Conservation (phyloP, 176 grass and related monocot species). For the Avena insularis region DNA sequence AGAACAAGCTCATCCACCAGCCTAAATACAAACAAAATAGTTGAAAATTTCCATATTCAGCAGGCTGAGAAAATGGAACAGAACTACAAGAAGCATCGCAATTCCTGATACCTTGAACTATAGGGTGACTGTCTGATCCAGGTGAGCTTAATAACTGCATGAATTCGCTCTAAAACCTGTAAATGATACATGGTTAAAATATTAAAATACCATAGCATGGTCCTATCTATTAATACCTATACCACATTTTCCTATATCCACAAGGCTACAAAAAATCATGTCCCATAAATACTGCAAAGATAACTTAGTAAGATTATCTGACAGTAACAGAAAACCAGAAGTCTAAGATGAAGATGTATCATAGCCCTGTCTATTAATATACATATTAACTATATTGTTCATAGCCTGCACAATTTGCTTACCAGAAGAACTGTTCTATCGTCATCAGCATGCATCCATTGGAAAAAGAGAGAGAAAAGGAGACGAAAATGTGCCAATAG, state of each 20-base stretch:
- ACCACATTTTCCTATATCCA: neutral
- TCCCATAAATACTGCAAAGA: neutral
- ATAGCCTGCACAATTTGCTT: neutral
- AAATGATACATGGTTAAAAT: conserved; percentile 15
- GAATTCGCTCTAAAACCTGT: conserved; percentile 71
- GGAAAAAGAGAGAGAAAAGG: conserved; percentile 88
- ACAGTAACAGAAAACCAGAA: neutral
- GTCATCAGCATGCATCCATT: conserved; percentile 93
- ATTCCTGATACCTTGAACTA: conserved; percentile 59
- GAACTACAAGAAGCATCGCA: neutral
- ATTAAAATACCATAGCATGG: neutral
- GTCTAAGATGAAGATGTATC: neutral
- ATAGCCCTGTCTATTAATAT: neutral
- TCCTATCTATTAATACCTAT: neutral
- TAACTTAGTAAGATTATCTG: conserved; percentile 14
- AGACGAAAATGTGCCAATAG: conserved; percentile 85
- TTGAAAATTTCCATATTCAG: conserved; percentile 12
- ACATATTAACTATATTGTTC: neutral
- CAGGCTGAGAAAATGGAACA: neutral
- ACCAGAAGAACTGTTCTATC: conserved; percentile 80
- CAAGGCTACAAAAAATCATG: neutral
- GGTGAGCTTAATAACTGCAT: conserved; percentile 73
- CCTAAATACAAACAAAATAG: conserved; percentile 42
- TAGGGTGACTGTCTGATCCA: conserved; percentile 89
- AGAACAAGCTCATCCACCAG: conserved; percentile 85